These are phyloP conservation scores for Cryptococcus wingfieldii DNA, from an alignment of 1,284 basidiomycete genomes.

Conservation along the genomic window DNA sequence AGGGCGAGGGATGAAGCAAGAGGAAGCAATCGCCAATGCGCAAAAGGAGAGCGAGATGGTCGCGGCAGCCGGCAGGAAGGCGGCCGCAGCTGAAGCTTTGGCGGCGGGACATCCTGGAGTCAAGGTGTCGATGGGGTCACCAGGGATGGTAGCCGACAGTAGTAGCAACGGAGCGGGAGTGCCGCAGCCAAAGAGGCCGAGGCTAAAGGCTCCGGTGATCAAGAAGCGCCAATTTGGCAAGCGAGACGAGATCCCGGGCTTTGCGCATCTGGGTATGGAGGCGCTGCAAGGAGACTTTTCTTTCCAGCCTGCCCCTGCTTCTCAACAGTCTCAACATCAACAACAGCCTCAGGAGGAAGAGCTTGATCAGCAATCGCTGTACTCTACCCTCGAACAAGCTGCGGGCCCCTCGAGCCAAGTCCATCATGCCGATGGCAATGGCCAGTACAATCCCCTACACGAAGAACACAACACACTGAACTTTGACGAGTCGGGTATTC, in stretches of 20 bases:
- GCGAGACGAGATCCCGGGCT: neutral
- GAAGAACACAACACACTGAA: neutral
- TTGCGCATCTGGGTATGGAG: neutral
- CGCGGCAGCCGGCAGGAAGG: constrained; percentile 41
- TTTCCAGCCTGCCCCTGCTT: neutral
- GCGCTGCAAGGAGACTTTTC: neutral
- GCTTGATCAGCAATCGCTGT: constrained; percentile 2
- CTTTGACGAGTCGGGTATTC: neutral
- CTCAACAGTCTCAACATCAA: neutral
- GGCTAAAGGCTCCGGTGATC: neutral
- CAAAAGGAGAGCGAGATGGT: constrained; percentile 40
- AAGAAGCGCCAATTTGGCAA: neutral
- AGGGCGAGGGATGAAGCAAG: constrained; percentile 47
- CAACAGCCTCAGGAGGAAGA: constrained; percentile 1
- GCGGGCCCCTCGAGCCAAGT: constrained; percentile 10
- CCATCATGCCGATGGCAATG: neutral
- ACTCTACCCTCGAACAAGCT: constrained; percentile 5
- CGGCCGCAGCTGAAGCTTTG: constrained; percentile 42
- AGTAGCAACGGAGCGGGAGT: constrained; percentile 14
- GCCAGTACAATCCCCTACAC: neutral
- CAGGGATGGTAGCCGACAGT: constrained; percentile 11
- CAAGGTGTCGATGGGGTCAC: constrained; percentile 37
- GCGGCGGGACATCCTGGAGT: constrained; percentile 45
- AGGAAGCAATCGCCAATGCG: constrained; percentile 41
- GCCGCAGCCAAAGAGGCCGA: constrained; percentile 17